These are phyloP conservation scores for Sapria himalayana DNA, from an alignment of 345 rosid genomes.

Conservation along the genomic window DNA sequence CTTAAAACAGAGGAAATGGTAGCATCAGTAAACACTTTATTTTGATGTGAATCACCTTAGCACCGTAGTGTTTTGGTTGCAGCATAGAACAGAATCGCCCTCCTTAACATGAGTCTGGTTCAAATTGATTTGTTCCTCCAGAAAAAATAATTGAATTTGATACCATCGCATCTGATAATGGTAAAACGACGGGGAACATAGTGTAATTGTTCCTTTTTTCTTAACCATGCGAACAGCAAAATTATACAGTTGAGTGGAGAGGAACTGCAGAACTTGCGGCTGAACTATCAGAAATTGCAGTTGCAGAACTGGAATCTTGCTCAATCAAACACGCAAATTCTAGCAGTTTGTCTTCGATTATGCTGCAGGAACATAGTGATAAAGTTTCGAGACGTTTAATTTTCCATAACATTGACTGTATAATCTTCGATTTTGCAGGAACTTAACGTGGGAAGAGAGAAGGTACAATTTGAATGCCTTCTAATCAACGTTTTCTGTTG, in stretches of 20 bases:
- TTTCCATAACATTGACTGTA: conserved; percentile 1
- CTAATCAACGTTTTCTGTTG: not conserved
- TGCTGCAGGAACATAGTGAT: too few species aligned
- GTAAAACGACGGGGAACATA: too few species aligned
- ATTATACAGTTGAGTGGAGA: conserved; percentile 28
- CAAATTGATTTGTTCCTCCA: too few species aligned
- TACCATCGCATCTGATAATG: too few species aligned
- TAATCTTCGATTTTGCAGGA: conserved; percentile 19
- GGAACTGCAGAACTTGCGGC: conserved; percentile 25
- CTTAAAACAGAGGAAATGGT: too few species aligned
- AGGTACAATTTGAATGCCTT: conserved; percentile 12
- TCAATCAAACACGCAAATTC: conserved; percentile 33
- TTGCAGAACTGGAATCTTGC: conserved; percentile 43
- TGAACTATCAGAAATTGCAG: conserved; percentile 27
- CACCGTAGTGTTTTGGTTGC: too few species aligned
- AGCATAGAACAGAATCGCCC: too few species aligned
- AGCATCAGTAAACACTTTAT: too few species aligned
- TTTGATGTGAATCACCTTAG: too few species aligned
- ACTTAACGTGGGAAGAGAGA: conserved; percentile 33
- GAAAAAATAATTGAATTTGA: too few species aligned
- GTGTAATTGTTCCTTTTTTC: too few species aligned
- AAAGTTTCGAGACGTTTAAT: not conserved
- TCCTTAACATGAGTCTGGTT: too few species aligned
- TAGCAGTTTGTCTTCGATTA: conserved; percentile 27
- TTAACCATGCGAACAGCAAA: conserved; percentile 25